Evolutionary conservation across 441 rosid species (phyloP).

Genomic region (Erodium texanum): DNA sequence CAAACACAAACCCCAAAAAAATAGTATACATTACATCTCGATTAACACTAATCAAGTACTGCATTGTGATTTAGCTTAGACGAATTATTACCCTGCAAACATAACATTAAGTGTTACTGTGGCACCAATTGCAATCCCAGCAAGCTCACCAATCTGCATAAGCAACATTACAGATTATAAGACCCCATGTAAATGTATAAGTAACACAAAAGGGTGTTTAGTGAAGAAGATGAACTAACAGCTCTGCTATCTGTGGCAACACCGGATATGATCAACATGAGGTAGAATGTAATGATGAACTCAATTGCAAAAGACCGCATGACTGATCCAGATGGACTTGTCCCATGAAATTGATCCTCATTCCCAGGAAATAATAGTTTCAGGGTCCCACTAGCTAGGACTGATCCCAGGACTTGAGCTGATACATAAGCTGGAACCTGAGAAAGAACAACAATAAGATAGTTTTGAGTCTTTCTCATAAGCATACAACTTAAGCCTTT

Average conservation of each 20-base stretch:
- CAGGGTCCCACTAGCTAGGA: slow-evolving; percentile 69
- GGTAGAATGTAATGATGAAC: slow-evolving; percentile 85
- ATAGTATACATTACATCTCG: neutral
- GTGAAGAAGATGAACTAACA: slow-evolving; percentile 29
- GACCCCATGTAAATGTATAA: neutral
- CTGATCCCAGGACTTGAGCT: slow-evolving; percentile 61
- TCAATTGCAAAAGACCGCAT: slow-evolving; percentile 66
- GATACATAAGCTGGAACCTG: slow-evolving; percentile 71
- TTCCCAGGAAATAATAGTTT: slow-evolving; percentile 49
- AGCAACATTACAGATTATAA: neutral
- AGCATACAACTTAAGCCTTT: neutral
- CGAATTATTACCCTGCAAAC: slow-evolving; percentile 58
- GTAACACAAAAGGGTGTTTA: neutral
- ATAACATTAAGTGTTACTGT: slow-evolving; percentile 80
- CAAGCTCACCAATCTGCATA: slow-evolving; percentile 78
- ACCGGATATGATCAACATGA: slow-evolving; percentile 76
- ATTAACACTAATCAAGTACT: neutral
- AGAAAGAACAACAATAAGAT: neutral
- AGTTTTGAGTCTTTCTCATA: neutral
- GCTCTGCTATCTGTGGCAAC: slow-evolving; percentile 90
- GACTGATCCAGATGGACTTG: slow-evolving; percentile 55
- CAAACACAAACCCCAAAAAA: neutral
- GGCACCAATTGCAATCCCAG: slow-evolving; percentile 82
- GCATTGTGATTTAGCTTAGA: neutral
- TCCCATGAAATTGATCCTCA: slow-evolving; percentile 59